Conservation (phyloP, 306 rosid genomes). For the barrel medic (Medicago truncatula) region DNA sequence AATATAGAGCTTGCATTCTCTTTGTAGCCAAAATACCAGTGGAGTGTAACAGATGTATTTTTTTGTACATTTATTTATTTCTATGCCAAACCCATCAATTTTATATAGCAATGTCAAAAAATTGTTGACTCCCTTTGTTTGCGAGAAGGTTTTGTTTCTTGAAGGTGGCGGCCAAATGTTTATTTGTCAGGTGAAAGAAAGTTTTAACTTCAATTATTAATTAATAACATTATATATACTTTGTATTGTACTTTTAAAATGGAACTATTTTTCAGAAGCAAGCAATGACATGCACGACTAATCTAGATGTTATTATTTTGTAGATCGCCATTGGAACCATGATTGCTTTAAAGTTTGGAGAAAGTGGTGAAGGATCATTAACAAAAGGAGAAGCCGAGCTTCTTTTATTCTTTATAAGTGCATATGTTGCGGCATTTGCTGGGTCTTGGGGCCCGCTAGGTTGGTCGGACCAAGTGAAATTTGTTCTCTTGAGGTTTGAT, state of each 20-base stretch:
- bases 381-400: constrained; percentile 37
- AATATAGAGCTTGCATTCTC: not conserved
- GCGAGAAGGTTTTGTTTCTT: constrained; percentile 8
- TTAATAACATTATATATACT: not conserved
- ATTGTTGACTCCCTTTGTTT: constrained; percentile 1
- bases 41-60: not conserved
- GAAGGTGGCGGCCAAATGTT: constrained; percentile 44
- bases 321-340: constrained; percentile 42
- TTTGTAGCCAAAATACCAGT: constrained; percentile 16
- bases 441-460: constrained; percentile 89
- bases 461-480: constrained; percentile 72
- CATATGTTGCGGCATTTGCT: constrained; percentile 64
- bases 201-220: not conserved
- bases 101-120: not conserved
- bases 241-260: not conserved
- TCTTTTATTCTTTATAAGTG: constrained; percentile 54
- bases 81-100: constrained; percentile 21
- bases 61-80: not conserved
- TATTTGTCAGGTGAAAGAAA: constrained; percentile 31
- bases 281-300: not conserved
- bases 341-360: constrained; percentile 52
- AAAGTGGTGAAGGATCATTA: constrained; percentile 49
- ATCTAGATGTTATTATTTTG: not conserved
- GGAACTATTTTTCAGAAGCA: not conserved
- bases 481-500: constrained; percentile 61